These are phyloP conservation scores for Eudorina sp. DNA, from an alignment of 139 green algal genomes.

Conservation along the genomic window DNA sequence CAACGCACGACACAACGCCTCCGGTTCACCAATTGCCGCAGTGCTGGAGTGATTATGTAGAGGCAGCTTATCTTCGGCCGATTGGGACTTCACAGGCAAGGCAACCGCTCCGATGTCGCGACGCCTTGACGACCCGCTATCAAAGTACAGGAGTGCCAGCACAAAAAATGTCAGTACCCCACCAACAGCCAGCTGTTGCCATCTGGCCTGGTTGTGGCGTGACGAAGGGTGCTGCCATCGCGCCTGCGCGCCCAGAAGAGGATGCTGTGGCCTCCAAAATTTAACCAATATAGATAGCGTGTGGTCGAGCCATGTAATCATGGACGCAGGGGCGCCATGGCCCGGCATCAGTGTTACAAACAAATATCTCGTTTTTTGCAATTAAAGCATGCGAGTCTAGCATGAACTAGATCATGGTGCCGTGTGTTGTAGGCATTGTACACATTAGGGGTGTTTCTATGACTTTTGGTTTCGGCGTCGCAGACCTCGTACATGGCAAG, in stretches of 20 bases:
- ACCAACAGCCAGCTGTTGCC: background rate
- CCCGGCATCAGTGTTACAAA: constrained; percentile 9
- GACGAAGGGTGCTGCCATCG: background rate
- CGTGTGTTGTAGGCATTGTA: too few relatives aligned
- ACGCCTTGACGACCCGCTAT: constrained; percentile 11
- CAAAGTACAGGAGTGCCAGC: constrained; percentile 10
- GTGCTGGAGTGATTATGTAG: background rate
- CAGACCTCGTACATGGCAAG: too few relatives aligned
- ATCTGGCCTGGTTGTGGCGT: background rate
- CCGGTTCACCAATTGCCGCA: background rate
- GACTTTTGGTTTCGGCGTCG: too few relatives aligned
- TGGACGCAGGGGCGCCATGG: background rate
- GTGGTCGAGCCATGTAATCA: background rate
- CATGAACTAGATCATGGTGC: too few relatives aligned
- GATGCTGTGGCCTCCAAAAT: background rate
- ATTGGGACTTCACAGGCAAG: background rate
- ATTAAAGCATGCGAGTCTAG: too few relatives aligned
- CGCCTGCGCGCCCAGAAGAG: background rate
- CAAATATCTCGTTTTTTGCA: too few relatives aligned
- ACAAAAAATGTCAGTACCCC: background rate
- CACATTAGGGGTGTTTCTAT: too few relatives aligned
- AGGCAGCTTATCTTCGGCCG: background rate
- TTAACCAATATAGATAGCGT: background rate
- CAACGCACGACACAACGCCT: background rate
- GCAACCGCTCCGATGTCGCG: background rate